These are phyloP conservation scores for Tylopilus sp. DNA, from an alignment of 768 basidiomycete genomes.

Conservation along the genomic window DNA sequence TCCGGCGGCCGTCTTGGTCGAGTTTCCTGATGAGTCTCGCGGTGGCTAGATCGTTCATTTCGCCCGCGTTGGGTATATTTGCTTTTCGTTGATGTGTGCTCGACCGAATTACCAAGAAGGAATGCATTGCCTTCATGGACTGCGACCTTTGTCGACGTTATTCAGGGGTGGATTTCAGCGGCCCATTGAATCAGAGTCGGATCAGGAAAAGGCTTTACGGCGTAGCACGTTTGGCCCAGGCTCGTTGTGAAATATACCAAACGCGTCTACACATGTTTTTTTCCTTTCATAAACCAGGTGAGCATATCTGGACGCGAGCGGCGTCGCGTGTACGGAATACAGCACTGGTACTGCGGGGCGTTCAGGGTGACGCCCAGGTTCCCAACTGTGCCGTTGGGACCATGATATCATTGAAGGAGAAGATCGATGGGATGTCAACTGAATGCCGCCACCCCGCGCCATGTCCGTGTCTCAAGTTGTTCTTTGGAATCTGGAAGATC, in stretches of 20 bases:
- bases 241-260: background rate
- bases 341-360: constrained; percentile 2
- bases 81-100: background rate
- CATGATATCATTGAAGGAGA: constrained; percentile 12
- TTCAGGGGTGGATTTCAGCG: constrained; percentile 3
- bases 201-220: constrained; percentile 1
- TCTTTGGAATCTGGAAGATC: background rate
- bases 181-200: too few species aligned
- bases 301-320: background rate
- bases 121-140: background rate
- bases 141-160: background rate
- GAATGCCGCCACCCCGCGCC: background rate
- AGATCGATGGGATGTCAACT: background rate
- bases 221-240: background rate
- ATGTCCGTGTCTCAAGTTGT: background rate
- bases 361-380: constrained; percentile 7
- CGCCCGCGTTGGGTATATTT: constrained; percentile 4
- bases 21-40: constrained; percentile 11
- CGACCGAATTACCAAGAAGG: background rate
- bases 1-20: constrained; percentile 2
- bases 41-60: constrained; percentile 3
- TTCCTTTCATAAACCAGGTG: background rate
- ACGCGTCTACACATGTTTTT: background rate
- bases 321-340: background rate
- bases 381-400: background rate